phyloP scores from a whole-genome alignment of 2,329 filamentous ascomycete species.

The Monosporascus ibericus region DNA sequence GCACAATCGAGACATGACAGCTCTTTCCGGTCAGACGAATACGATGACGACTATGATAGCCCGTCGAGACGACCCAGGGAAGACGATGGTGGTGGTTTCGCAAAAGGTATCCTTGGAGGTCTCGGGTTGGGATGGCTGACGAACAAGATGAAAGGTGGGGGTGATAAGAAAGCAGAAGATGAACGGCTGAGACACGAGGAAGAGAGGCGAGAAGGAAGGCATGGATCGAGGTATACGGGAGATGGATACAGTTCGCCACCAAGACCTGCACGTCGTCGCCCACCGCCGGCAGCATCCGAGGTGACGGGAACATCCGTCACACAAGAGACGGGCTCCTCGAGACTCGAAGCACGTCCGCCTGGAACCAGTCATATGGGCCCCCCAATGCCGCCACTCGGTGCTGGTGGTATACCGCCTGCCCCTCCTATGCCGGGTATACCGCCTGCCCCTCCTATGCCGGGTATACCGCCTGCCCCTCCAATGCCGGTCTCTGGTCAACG shows the following conservation, averaged over 20 bases:
- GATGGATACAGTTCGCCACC: constrained; percentile 54
- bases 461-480: neutral
- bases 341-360: constrained; percentile 32
- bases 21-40: constrained; percentile 48
- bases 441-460: constrained; percentile 3
- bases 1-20: constrained; percentile 37
- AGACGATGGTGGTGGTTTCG: constrained; percentile 40
- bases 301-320: constrained; percentile 23
- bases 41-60: constrained; percentile 53
- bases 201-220: constrained; percentile 51
- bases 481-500: constrained; percentile 14
- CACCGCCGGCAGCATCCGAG: constrained; percentile 17
- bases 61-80: constrained; percentile 52
- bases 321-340: constrained; percentile 29
- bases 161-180: constrained; percentile 45
- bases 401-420: constrained; percentile 11
- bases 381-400: constrained; percentile 32
- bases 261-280: constrained; percentile 27
- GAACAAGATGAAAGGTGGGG: constrained; percentile 55
- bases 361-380: constrained; percentile 25
- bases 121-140: constrained; percentile 64
- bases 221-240: constrained; percentile 60
- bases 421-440: too few species aligned
- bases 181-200: constrained; percentile 40
- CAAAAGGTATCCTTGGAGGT: constrained; percentile 53